Percentiles rank a stretch among this genome's conserved stretches.
Conservation (phyloP, 768 basidiomycete genomes). For the Tubosaeta brunneosetosa region DNA sequence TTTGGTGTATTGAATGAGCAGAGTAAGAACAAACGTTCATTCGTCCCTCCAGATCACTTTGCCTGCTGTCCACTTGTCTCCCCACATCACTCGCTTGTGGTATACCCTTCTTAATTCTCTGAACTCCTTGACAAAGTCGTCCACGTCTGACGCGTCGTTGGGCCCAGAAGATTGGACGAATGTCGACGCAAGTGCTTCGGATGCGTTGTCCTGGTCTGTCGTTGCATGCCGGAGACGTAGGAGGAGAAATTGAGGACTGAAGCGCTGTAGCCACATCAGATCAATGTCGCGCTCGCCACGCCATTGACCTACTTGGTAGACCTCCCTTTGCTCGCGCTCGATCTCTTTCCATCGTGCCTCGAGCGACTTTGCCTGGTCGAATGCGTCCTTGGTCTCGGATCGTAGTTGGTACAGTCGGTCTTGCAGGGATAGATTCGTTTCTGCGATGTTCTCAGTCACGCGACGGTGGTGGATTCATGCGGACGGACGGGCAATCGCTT, state of each 20-base stretch:
- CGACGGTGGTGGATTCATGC: neutral
- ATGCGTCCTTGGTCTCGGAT: slow-evolving; percentile 79
- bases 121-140: slow-evolving; percentile 85
- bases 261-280: slow-evolving; percentile 52
- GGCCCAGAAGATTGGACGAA: slow-evolving; percentile 79
- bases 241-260: slow-evolving; percentile 81
- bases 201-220: slow-evolving; percentile 85
- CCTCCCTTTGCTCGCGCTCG: slow-evolving; percentile 81
- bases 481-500: slow-evolving; percentile 76
- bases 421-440: slow-evolving; percentile 70
- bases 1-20: too few relatives aligned
- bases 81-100: slow-evolving; percentile 90
- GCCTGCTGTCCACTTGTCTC: slow-evolving; percentile 76
- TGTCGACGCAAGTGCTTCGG: slow-evolving; percentile 75
- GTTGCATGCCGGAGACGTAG: slow-evolving; percentile 85
- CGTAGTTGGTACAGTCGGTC: slow-evolving; percentile 72
- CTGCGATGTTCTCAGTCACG: slow-evolving; percentile 36
- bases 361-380: slow-evolving; percentile 80
- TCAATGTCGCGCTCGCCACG: neutral
- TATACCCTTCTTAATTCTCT: slow-evolving; percentile 79
- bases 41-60: slow-evolving; percentile 88
- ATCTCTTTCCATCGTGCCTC: slow-evolving; percentile 83
- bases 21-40: slow-evolving; percentile 19
- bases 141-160: slow-evolving; percentile 51
- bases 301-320: slow-evolving; percentile 66